Evolutionary conservation across 169 alveolate genomes (phyloP), one percentile per base, ranked within the genome.

Genomic region (Babesia caballi): DNA sequence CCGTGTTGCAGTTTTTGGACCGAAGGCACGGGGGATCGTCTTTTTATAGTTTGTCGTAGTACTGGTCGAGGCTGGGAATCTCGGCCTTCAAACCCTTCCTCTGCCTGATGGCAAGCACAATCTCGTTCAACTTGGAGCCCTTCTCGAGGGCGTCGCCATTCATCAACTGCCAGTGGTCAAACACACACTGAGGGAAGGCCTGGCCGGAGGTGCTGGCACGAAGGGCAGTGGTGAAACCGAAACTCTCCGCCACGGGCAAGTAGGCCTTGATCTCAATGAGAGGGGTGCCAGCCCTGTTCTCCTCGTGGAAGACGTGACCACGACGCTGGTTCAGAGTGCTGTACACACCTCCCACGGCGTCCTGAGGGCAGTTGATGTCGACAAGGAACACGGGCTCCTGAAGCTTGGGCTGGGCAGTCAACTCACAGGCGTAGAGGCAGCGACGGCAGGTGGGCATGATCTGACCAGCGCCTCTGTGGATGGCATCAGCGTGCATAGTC

Each of bases 381-480:
- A 96, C 98, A 68, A 96, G 91, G 96, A 97, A 98, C 89, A 98
- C 91, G 17, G 99, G 99, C 86, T 98, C 99, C 85, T 94, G 97
- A 78, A 97, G 94, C 67, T 97, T 94, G 35, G 99, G 99, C 63
- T 90, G 77, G 19, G 99, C 98, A 33, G 98, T 96, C 83, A 98
- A 86, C 82, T 95, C 97, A 65, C 98, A 91, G 15, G 99, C 99
- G 90, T 95, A 97, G 88, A 93, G 91, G 72, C 95, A 97, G 70
- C 98, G 94, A 80, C 99, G 95, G 82, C 98, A 92, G 17, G 98
- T 92, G 65, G 99, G 99, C 94, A 96, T 93, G 85, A 98, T 94
- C 93, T 98, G 99, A 11, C 99, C 99, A 19, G 98, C 99, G 51
- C 99, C 99, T 94, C 98, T 95, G 92, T 98, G 99, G 76, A 97